A percentile compares a stretch with the other conserved stretches of the same genome.
phyloP scores from a whole-genome alignment of 106 monocot species.

The Apostasia shenzhenica region DNA sequence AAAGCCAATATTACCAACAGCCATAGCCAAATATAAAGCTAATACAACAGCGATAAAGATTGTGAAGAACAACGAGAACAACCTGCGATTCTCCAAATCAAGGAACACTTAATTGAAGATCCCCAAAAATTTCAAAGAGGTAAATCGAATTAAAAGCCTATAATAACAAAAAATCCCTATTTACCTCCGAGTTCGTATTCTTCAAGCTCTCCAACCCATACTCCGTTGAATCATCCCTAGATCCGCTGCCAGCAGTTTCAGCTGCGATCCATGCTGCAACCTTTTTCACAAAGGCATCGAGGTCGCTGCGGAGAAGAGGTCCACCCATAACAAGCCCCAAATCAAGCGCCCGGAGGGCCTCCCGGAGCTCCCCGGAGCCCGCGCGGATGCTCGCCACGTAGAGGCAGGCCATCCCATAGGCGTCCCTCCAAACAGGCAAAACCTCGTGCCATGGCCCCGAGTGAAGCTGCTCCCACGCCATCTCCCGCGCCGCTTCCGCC shows the following conservation, averaged over 20 bases:
- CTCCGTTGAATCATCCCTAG: neutral
- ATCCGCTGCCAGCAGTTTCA: neutral
- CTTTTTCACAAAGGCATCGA: conserved; percentile 4
- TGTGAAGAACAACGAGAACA: too few species aligned
- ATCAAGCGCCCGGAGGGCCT: conserved; percentile 22
- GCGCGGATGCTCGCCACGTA: conserved; percentile 11
- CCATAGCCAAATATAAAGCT: too few species aligned
- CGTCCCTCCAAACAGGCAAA: conserved; percentile 20
- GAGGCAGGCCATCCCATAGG: conserved; percentile 22
- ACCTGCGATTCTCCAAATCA: too few species aligned
- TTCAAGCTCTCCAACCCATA: neutral
- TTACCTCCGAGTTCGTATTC: neutral
- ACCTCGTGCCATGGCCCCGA: conserved; percentile 27
- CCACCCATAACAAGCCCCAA: conserved; percentile 29
- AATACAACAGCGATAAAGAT: too few species aligned
- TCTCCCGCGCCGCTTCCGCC: conserved; percentile 27
- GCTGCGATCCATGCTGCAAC: neutral
- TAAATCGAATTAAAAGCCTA: too few species aligned
- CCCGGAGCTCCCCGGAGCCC: conserved; percentile 5
- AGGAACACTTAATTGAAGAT: too few species aligned
- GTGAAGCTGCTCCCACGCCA: conserved; percentile 33
- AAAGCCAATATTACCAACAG: too few species aligned
- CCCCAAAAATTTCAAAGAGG: too few species aligned
- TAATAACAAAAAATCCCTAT: neutral
- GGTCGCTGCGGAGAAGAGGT: conserved; percentile 9